Percentiles rank a stretch among this genome's conserved stretches.
These are phyloP conservation scores for Fraxinus angustifolia DNA, from an alignment of 305 asterid genomes.

Conservation along the genomic window DNA sequence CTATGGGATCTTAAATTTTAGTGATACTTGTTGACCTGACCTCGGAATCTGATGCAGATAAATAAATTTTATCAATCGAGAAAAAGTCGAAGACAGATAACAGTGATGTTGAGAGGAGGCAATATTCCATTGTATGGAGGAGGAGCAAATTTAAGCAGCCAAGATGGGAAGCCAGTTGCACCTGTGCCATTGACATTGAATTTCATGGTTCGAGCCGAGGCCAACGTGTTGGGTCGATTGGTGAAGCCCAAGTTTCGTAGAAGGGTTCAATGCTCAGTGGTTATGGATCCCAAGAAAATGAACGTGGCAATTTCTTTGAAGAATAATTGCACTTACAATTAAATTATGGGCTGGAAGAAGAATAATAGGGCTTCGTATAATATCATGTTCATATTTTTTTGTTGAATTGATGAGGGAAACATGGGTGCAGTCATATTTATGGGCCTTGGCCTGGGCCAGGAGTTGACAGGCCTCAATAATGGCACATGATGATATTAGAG, in stretches of 20 bases:
- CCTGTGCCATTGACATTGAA: conserved; percentile 57
- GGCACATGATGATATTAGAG: not conserved
- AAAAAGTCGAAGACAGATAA: conserved; percentile 55
- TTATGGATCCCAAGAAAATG: conserved; percentile 50
- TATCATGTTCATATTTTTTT: conserved; percentile 12
- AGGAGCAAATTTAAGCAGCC: conserved; percentile 56
- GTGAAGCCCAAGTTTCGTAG: conserved; percentile 78
- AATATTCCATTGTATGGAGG: conserved; percentile 80
- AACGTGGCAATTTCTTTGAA: conserved; percentile 41
- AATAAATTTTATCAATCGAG: conserved; percentile 71
- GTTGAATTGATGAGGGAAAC: not conserved
- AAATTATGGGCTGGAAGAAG: not conserved
- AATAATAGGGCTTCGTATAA: not conserved
- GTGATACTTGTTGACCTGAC: not conserved
- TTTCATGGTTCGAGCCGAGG: conserved; percentile 66
- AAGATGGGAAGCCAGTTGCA: conserved; percentile 47
- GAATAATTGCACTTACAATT: conserved; percentile 38
- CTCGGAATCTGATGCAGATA: conserved; percentile 35
- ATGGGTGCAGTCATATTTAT: not conserved
- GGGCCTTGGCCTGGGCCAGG: not conserved
- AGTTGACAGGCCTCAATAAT: not conserved
- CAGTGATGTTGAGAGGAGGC: conserved; percentile 49
- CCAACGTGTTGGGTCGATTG: conserved; percentile 75
- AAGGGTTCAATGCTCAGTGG: conserved; percentile 50
- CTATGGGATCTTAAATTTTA: not conserved